Base-by-base conservation (phyloP, 345 rosid genomes). In the Isatis tinctoria region DNA sequence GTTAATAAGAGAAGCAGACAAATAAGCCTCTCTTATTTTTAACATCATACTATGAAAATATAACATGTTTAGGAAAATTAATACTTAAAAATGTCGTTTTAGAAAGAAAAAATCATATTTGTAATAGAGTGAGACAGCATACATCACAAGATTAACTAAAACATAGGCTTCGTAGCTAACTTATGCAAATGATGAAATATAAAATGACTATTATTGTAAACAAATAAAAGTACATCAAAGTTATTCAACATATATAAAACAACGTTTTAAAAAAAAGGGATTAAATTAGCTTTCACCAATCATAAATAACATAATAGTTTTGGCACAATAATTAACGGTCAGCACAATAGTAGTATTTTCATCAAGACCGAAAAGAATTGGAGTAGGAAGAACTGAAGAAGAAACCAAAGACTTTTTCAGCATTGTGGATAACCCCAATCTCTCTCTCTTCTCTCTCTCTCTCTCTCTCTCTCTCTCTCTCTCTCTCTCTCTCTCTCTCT, bases 381-480 rank as follows among this genome's bases (percentile, higher is more conserved):
- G 35, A 74, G 53, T 69, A 14, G 20, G 56, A 63, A 79, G n/a
- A n/a, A n/a, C n/a, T n/a, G n/a, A n/a, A n/a, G 52, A 76, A 78
- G 41, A 18, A 59, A 37, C 17, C 72, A 63, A 36, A 45, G 32
- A 74, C 53, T 78, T 61, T 70, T 73, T 62, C 47, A 75, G 17
- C 47, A 41, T 14, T 67, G 35, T 58, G 75, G 84, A 82, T 80
- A 79, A 73, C 24, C 33, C 44, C 6, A 39, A n/a, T 16, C 40
- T 24, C 13, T 26, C 59, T 24, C 13, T 26, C 59, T 4, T 17
- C 10, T 10, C 5, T 4, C 14, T 60, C 16, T 54, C 20, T 24
- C 13, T 26, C 59, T 17, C 10, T 10, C 5, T 4, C 14, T 60
- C 16, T 54, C 20, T 24, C 13, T 26, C 59, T 17, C 10, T 10